Base-by-base conservation (phyloP, 1,284 basidiomycete genomes). In the Abortiporus biennis region DNA sequence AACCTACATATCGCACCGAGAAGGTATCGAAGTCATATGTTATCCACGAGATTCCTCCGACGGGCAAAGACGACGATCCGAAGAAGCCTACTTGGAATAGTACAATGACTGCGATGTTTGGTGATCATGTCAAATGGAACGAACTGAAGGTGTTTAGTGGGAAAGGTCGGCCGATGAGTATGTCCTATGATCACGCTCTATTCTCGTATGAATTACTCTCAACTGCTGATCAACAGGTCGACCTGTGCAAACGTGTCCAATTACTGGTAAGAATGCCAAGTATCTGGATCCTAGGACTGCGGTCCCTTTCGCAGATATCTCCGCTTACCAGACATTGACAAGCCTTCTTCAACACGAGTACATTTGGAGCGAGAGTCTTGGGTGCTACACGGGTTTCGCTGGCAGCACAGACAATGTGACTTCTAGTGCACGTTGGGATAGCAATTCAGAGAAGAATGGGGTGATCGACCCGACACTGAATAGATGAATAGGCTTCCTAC, bases 201-300 rank as follows among this genome's bases (percentile, higher is more conserved):
- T 44, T 39, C 25, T 31, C 11, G 11, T 37, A 6, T 20, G 11
- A 20, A 8, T 37, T 37, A 21, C 24, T 42, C 25, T 39, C 36
- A 11, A 9, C 9, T 11, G 9, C 33, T 33, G n/a, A 29, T 29
- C 27, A 29, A 9, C 27, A 87, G 85, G 71, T 16, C 79, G 81
- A 8, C 78, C 78, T 0, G 64, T 69, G n/a, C 72, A 69, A 41
- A 68, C 56, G 20, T 88, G 85, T 55, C 72, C 72, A 0, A 73
- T 88, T 40, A 85, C 79, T 0, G 84, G 85, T 0, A 66, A 66
- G 35, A 65, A 68, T 12, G 83, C 82, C 3, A 71, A 67, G 22
- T 93, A 92, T 55, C 58, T 76, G 27, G 89, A 92, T 55, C 87
- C 89, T 3, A 68, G 78, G 29, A 83, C 83, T 0, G 80, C 81